Base-by-base conservation (phyloP, 305 asterid genomes). In the Plantago rigida region DNA sequence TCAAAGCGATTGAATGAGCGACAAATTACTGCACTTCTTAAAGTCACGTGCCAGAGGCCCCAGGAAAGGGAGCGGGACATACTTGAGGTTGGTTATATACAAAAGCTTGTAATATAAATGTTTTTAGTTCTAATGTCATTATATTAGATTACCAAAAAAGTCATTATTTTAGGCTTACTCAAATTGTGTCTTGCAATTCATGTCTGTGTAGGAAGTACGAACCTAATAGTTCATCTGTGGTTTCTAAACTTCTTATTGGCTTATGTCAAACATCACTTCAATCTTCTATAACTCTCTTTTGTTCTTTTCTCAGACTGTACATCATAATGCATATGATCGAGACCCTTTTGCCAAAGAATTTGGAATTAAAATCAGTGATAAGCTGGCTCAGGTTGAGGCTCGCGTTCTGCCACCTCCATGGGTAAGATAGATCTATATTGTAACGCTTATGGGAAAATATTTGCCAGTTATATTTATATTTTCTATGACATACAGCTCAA, bases 1-100 rank as follows among this genome's bases (percentile, higher is more conserved):
- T 83, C 99, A 0, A 92, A 89, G 80, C 79, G 95, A 66, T 71
- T 92, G 62, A 92, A 92, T 71, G 97, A 92, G 77, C 78, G 77
- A 34, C 99, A 92, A 78, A 89, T 87, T 49, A 87, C 97, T 58
- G 89, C 85, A 2, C 83, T 92, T 29, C 85, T 92, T 45, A 87
- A 79, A 56, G 97, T 89, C 67, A 92, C 99, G 0, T 92, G 99
- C 80, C 99, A 89, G 80, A 94, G 95, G 5, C 97, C 99, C 7
- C 76, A 74, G 2, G 96, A 87, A 46, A 81, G 97, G 64, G 99
- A 92, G 64, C 26, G 9, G 0, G 92, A 89, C 72, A 92, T 92
- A 55, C 85, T 85, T 52, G 78, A 76, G 91, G 99, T 89, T 13
- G 47, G 68, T 59, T 34, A 19, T 65, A 13, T 28, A 13, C 5